Evolutionary conservation across 2,329 filamentous ascomycete genomes (phyloP).

Genomic region (Talaromyces rugulosus): DNA sequence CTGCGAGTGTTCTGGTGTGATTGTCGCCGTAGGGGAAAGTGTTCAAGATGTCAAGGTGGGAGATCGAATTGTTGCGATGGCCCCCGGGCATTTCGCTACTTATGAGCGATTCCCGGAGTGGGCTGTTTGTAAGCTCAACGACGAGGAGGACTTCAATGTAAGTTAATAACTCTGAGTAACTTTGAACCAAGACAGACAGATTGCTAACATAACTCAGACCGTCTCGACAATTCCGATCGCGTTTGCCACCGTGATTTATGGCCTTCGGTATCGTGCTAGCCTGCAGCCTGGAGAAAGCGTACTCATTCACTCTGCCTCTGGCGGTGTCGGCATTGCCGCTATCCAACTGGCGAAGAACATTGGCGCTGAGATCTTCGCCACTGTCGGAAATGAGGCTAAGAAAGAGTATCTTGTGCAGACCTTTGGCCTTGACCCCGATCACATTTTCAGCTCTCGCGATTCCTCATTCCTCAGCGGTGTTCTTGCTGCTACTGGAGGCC

Average conservation of each 20-base stretch:
- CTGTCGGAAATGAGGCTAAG: neutral
- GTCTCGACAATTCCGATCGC: constrained; percentile 5
- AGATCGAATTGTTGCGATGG: constrained; percentile 14
- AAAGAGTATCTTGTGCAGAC: neutral
- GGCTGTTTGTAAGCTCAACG: neutral
- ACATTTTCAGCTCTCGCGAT: neutral
- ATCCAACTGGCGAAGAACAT: neutral
- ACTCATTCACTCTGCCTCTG: constrained; percentile 12
- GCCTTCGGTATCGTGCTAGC: constrained; percentile 5
- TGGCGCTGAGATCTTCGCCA: neutral
- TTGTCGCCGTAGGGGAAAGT: neutral
- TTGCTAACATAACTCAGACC: constrained; percentile 14
- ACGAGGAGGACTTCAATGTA: neutral
- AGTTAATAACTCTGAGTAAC: neutral
- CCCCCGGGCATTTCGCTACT: constrained; percentile 17
- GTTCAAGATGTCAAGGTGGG: constrained; percentile 2
- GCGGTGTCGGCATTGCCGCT: constrained; percentile 8
- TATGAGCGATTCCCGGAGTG: constrained; percentile 19
- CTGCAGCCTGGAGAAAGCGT: constrained; percentile 4
- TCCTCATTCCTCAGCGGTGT: too few species aligned
- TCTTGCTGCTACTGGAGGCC: neutral
- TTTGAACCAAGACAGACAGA: too few species aligned
- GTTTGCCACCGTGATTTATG: constrained; percentile 12
- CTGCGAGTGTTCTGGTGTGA: neutral
- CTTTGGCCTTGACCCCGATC: neutral